A percentile compares a stretch with the other conserved stretches of the same genome.
Evolutionary conservation across 164 flowering plant species (phyloP).

Genomic region (Platanus orientalis): DNA sequence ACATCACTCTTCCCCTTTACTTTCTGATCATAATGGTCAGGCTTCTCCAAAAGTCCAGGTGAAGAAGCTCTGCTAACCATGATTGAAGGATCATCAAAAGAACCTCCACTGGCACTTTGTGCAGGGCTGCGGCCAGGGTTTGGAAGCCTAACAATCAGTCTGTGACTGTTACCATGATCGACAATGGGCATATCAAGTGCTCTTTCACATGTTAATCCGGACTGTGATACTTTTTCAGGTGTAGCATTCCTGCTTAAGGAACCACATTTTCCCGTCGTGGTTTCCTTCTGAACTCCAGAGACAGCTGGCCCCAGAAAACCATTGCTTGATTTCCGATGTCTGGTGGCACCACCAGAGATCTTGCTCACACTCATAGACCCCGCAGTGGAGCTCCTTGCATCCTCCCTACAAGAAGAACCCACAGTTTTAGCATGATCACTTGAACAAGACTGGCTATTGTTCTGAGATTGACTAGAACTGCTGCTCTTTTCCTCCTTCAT

Average conservation of each 20-base stretch:
- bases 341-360: constrained; percentile 41
- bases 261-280: constrained; percentile 34
- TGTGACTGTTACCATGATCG: constrained; percentile 55
- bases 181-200: constrained; percentile 31
- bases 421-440: constrained; percentile 58
- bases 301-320: constrained; percentile 38
- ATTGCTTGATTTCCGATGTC: constrained; percentile 56
- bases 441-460: constrained; percentile 70
- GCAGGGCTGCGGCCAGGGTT: constrained; percentile 53
- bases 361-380: constrained; percentile 45
- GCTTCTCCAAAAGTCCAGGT: constrained; percentile 55
- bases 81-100: constrained; percentile 37
- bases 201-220: constrained; percentile 44
- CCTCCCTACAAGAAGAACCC: constrained; percentile 56
- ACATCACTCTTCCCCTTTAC: constrained; percentile 46
- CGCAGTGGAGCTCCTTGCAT: constrained; percentile 66
- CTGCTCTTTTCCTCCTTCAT: constrained; percentile 53
- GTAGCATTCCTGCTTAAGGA: constrained; percentile 32
- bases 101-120: constrained; percentile 39
- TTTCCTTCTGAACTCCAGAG: constrained; percentile 57
- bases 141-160: constrained; percentile 76
- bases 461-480: constrained; percentile 86
- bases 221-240: constrained; percentile 48
- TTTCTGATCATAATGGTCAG: constrained; percentile 42
- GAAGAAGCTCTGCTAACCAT: constrained; percentile 43